Conservation (phyloP, 768 basidiomycete genomes). For the Boletus subparvulus region DNA sequence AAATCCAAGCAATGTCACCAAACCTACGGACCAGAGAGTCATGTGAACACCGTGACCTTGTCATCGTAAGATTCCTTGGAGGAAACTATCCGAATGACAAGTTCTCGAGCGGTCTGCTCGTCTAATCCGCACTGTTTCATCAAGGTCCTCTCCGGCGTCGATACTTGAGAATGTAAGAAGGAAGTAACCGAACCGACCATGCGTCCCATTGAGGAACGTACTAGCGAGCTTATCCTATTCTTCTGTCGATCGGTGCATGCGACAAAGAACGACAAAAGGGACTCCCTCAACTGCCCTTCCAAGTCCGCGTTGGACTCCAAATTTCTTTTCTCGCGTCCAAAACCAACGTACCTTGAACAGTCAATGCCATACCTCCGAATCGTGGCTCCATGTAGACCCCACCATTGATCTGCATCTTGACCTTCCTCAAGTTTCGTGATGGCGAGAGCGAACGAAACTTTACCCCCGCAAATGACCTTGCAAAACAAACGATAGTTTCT, state of each 20-base stretch:
- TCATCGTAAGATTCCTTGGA: neutral
- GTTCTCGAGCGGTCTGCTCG: conserved; percentile 18
- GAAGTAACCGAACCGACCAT: neutral
- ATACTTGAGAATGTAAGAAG: conserved; percentile 10
- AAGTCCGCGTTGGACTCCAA: conserved; percentile 17
- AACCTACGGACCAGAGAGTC: neutral
- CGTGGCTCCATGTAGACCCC: conserved; percentile 24
- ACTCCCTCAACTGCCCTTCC: conserved; percentile 27
- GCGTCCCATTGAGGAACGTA: conserved; percentile 13
- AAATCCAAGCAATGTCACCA: neutral
- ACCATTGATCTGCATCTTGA: conserved; percentile 35
- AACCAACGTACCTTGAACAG: conserved; percentile 33
- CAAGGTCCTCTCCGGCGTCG: conserved; percentile 12
- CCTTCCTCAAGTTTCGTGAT: conserved; percentile 32
- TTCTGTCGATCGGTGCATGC: conserved; percentile 14
- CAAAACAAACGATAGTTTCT: conserved; percentile 31
- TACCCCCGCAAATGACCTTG: conserved; percentile 25
- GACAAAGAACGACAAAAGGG: conserved; percentile 21
- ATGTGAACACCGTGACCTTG: neutral
- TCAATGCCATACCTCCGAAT: conserved; percentile 16
- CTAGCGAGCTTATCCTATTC: neutral
- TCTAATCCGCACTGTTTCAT: conserved; percentile 23
- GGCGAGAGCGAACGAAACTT: conserved; percentile 29
- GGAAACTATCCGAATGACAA: conserved; percentile 11
- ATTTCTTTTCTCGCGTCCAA: conserved; percentile 29